Evolutionary conservation across 768 basidiomycete species (phyloP).

Genomic region (Dioszegia hungarica): DNA sequence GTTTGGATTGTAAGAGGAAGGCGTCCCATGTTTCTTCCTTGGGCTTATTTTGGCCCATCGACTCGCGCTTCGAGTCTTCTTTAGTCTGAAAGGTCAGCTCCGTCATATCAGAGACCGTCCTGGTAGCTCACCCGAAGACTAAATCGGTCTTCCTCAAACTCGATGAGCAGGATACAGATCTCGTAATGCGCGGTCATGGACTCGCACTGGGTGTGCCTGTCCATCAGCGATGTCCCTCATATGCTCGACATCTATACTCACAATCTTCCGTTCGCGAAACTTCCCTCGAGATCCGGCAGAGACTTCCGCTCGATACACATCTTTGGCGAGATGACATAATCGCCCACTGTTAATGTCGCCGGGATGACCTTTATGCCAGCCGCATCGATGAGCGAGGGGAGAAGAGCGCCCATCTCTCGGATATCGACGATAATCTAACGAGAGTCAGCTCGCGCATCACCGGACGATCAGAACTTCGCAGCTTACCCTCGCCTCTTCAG

Average conservation of each 20-base stretch:
- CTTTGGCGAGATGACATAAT: slow-evolving; percentile 91
- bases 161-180: slow-evolving; percentile 84
- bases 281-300: slow-evolving; percentile 81
- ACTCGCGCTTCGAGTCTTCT: slow-evolving; percentile 44
- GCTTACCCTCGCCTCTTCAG: slow-evolving; percentile 57
- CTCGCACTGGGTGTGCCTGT: slow-evolving; percentile 93
- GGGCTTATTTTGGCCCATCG: slow-evolving; percentile 20
- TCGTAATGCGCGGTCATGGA: slow-evolving; percentile 95
- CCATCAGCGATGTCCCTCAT: neutral
- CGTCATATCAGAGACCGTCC: neutral
- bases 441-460: slow-evolving; percentile 7
- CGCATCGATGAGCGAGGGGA: slow-evolving; percentile 85
- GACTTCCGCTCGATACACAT: slow-evolving; percentile 97
- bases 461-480: neutral
- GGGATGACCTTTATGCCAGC: slow-evolving; percentile 75
- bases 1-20: slow-evolving; percentile 76
- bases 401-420: slow-evolving; percentile 88
- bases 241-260: slow-evolving; percentile 52
- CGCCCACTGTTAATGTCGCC: slow-evolving; percentile 86
- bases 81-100: slow-evolving; percentile 39
- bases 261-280: slow-evolving; percentile 91
- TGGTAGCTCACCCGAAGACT: slow-evolving; percentile 65
- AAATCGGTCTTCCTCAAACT: slow-evolving; percentile 96
- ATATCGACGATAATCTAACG: slow-evolving; percentile 87
- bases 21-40: slow-evolving; percentile 54